These are phyloP conservation scores for Eucalyptus decipiens DNA, from an alignment of 345 rosid species.

Conservation along the genomic window DNA sequence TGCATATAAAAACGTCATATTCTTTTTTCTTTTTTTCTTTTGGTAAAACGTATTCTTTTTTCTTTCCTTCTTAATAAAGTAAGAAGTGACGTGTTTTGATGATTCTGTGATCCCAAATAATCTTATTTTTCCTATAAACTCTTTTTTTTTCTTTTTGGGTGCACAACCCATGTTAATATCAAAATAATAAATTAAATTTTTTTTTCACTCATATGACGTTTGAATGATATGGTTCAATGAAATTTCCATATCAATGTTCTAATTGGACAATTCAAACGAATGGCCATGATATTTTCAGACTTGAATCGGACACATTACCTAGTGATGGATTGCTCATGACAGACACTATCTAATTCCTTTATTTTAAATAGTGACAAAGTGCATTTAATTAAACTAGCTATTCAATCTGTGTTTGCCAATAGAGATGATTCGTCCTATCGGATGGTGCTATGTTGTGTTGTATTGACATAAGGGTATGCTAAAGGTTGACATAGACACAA, in stretches of 20 bases:
- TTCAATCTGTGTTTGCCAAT: background rate
- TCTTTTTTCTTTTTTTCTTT: too few relatives aligned
- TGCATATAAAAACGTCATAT: too few relatives aligned
- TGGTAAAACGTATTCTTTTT: too few relatives aligned
- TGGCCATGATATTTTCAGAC: background rate
- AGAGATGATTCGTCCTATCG: background rate
- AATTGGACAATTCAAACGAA: too few relatives aligned
- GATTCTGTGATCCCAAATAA: background rate
- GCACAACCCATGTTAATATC: background rate
- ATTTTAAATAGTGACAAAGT: background rate
- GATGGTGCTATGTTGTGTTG: background rate
- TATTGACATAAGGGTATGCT: background rate
- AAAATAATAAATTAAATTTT: background rate
- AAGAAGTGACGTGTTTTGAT: background rate
- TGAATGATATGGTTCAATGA: background rate
- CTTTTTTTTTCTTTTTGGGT: too few relatives aligned
- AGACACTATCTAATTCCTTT: background rate
- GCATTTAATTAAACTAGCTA: background rate
- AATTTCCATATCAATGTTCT: background rate
- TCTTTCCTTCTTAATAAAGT: too few relatives aligned
- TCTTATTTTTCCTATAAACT: too few relatives aligned
- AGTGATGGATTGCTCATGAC: background rate
- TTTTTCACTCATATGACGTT: background rate
- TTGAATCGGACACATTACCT: background rate
- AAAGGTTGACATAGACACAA: background rate